These are phyloP conservation scores for Herpetomonas samuelpessoai DNA, from an alignment of 208 protist species.

Conservation along the genomic window DNA sequence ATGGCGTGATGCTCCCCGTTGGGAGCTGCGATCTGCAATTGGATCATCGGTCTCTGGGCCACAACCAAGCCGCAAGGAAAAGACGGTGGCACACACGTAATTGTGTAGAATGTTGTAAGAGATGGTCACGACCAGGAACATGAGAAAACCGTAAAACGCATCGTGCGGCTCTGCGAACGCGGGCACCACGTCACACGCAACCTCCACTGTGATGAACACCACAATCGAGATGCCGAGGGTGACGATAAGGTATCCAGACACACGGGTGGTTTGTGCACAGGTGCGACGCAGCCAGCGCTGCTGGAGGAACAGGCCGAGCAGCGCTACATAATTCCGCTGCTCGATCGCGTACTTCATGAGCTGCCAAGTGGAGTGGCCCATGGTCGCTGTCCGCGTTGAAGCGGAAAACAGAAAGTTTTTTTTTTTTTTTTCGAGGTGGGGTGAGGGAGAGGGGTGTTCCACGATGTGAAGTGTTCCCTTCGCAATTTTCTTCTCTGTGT, in stretches of 20 bases:
- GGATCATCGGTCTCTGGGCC: no score
- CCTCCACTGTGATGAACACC: constrained; percentile 39
- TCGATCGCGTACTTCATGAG: constrained; percentile 24
- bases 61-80: constrained; percentile 31
- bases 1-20: neutral
- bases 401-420: constrained; percentile 3
- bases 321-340: constrained; percentile 17
- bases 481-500: no score
- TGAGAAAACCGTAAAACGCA: constrained; percentile 28
- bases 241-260: constrained; percentile 27
- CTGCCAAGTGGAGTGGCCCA: neutral
- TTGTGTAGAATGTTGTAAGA: constrained; percentile 74
- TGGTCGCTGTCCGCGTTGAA: neutral
- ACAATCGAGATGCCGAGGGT: constrained; percentile 48
- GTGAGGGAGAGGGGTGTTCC: no score
- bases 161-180: constrained; percentile 28
- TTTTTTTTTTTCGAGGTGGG: constrained; percentile 2
- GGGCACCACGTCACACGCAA: constrained; percentile 46
- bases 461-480: no score
- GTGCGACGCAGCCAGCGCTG: constrained; percentile 22
- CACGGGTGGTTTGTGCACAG: constrained; percentile 11
- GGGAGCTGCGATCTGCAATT: no score
- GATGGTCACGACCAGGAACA: constrained; percentile 24
- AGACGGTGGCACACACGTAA: constrained; percentile 47
- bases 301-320: constrained; percentile 20